A percentile compares a stretch with the other conserved stretches of the same genome.
These are phyloP conservation scores for Misopates orontium DNA, from an alignment of 257 asterid species.

Conservation along the genomic window DNA sequence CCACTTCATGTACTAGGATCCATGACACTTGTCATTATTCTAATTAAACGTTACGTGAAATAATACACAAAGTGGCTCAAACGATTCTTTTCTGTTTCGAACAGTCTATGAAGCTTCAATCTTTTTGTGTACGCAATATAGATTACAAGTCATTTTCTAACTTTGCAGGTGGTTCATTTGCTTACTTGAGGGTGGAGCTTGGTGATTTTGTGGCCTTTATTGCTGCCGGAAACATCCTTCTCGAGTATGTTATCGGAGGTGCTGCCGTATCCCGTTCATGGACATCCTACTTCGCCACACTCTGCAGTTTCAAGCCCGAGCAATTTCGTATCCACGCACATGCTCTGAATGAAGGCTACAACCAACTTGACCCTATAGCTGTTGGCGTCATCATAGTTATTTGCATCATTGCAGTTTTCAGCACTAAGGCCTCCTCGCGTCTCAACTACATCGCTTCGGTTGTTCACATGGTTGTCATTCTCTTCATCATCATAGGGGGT, in stretches of 20 bases:
- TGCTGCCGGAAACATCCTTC: constrained; percentile 83
- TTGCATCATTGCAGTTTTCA: constrained; percentile 45
- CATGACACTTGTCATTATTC: no score
- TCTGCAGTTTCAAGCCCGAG: constrained; percentile 38
- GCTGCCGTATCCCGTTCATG: constrained; percentile 92
- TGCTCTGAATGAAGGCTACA: constrained; percentile 45
- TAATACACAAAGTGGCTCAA: no score
- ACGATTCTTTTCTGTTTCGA: no score
- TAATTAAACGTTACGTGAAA: no score
- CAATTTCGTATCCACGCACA: constrained; percentile 48
- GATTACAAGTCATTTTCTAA: background rate
- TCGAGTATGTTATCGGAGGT: constrained; percentile 69
- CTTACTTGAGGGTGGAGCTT: constrained; percentile 83
- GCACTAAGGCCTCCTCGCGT: constrained; percentile 65
- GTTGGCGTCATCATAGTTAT: constrained; percentile 44
- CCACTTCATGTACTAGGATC: no score
- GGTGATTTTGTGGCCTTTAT: constrained; percentile 87
- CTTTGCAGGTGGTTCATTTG: constrained; percentile 71
- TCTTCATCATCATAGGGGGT: constrained; percentile 58
- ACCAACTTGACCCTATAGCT: constrained; percentile 76
- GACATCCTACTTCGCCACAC: constrained; percentile 88
- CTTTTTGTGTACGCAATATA: no score
- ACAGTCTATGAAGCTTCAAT: no score
- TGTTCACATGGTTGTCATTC: constrained; percentile 49
- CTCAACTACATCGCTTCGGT: constrained; percentile 60